Evolutionary conservation across 148 eudicot species (phyloP).

Genomic region (Vaccinium corymbosum): DNA sequence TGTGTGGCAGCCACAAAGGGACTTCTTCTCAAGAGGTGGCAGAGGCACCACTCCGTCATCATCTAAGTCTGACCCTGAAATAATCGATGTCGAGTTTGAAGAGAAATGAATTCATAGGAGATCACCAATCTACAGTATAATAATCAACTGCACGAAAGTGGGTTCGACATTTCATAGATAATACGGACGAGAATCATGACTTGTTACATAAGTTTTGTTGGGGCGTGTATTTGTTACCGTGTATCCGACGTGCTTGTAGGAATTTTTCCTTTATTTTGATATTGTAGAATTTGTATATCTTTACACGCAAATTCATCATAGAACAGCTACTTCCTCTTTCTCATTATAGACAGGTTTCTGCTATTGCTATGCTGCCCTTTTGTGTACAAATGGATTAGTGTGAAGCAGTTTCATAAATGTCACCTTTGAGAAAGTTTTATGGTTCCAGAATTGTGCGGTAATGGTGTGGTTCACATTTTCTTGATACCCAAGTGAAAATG

Average conservation of each 20-base stretch:
- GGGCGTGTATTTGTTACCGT: neutral
- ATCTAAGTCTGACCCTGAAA: slow-evolving; percentile 51
- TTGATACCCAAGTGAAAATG: too few relatives aligned
- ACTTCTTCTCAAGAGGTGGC: slow-evolving; percentile 53
- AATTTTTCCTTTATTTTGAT: neutral
- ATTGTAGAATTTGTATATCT: slow-evolving; percentile 5
- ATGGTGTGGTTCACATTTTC: neutral
- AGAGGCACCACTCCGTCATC: slow-evolving; percentile 32
- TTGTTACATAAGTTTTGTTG: neutral
- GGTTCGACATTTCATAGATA: neutral
- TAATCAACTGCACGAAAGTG: neutral
- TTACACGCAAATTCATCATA: neutral
- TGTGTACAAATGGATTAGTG: neutral
- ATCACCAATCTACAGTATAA: slow-evolving; percentile 16
- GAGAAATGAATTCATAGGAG: slow-evolving; percentile 44
- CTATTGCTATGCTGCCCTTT: neutral
- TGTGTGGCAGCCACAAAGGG: slow-evolving; percentile 88
- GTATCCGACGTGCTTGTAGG: slow-evolving; percentile 14
- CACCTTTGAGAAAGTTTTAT: neutral
- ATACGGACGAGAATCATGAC: neutral
- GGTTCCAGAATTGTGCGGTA: neutral
- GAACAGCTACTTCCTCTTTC: neutral
- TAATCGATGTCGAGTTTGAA: slow-evolving; percentile 87
- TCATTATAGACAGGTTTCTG: neutral
- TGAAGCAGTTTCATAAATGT: neutral